Evolutionary conservation across 2,329 filamentous ascomycete genomes (phyloP).

Genomic region (Ceratocystis cacaofunesta): DNA sequence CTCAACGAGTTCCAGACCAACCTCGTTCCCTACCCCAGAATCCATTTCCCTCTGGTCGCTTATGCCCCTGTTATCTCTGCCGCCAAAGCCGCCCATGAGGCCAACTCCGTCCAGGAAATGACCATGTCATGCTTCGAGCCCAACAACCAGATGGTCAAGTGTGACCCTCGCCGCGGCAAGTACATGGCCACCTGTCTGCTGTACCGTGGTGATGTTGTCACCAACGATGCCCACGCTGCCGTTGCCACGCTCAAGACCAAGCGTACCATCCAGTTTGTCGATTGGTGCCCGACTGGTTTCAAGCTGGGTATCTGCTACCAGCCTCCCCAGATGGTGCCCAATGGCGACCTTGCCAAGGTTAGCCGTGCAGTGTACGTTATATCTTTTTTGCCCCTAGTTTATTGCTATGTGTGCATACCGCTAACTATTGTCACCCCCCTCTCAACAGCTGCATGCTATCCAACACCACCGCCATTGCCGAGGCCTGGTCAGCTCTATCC

Average conservation of each 20-base stretch:
- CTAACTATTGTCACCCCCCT: neutral
- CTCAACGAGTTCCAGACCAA: constrained; percentile 99
- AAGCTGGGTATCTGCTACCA: constrained; percentile 99
- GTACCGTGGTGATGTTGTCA: constrained; percentile 96
- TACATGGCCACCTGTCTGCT: constrained; percentile 99
- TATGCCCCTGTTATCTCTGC: constrained; percentile 91
- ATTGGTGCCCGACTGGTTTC: constrained; percentile 99
- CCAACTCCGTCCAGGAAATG: constrained; percentile 97
- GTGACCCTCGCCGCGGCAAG: constrained; percentile 95
- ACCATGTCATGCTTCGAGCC: constrained; percentile 99
- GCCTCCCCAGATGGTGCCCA: constrained; percentile 65
- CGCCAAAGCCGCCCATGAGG: constrained; percentile 90
- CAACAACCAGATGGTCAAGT: constrained; percentile 99
- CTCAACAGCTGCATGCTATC: constrained; percentile 76
- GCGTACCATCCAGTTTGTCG: constrained; percentile 97
- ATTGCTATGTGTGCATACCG: no score
- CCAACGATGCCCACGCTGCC: constrained; percentile 84
- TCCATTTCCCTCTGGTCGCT: constrained; percentile 96
- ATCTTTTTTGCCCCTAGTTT: no score
- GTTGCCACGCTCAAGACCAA: constrained; percentile 98
- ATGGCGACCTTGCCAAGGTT: constrained; percentile 94
- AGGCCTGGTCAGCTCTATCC: constrained; percentile 92
- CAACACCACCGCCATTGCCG: constrained; percentile 96
- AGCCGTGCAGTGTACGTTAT: constrained; percentile 84
- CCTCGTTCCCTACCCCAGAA: constrained; percentile 94